Evolutionary conservation across 495 filamentous ascomycete genomes (phyloP).

Genomic region (Aspergillus nidulans): DNA sequence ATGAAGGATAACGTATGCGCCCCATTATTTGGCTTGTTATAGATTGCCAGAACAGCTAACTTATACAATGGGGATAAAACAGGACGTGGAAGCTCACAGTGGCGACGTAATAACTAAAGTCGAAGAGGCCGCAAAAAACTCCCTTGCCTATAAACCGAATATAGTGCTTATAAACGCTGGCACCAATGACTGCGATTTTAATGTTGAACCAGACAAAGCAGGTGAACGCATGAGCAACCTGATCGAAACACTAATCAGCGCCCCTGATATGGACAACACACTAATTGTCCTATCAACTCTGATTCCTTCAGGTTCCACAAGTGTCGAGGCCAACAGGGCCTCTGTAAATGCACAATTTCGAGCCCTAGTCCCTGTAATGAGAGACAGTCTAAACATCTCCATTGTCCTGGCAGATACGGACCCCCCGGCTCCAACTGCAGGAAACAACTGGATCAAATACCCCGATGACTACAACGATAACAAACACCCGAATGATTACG

Average conservation of each 20-base stretch:
- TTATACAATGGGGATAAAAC: too few relatives aligned
- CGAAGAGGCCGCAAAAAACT: conserved; percentile 23
- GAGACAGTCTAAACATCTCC: conserved; percentile 18
- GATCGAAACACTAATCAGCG: conserved; percentile 28
- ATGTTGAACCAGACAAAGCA: conserved; percentile 22
- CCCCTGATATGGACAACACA: conserved; percentile 27
- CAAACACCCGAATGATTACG: conserved; percentile 1
- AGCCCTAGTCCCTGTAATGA: conserved; percentile 24
- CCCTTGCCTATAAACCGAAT: conserved; percentile 38
- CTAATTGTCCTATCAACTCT: conserved; percentile 47
- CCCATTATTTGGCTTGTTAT: background rate
- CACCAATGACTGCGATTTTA: conserved; percentile 43
- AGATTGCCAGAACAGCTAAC: background rate
- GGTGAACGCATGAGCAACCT: conserved; percentile 28
- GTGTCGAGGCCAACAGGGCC: conserved; percentile 1
- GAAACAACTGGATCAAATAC: background rate
- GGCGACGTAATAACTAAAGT: conserved; percentile 45
- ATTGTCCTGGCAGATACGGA: conserved; percentile 48
- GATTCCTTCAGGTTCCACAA: conserved; percentile 27
- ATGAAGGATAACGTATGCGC: conserved; percentile 4
- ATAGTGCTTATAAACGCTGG: conserved; percentile 46
- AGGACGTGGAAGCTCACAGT: conserved; percentile 46
- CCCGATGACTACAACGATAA: background rate
- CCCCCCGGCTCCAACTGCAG: conserved; percentile 11
- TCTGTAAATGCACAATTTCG: conserved; percentile 37